Evolutionary conservation across 805 yeast species (phyloP).

Genomic region (Vanderwaltozyma tropicalis): DNA sequence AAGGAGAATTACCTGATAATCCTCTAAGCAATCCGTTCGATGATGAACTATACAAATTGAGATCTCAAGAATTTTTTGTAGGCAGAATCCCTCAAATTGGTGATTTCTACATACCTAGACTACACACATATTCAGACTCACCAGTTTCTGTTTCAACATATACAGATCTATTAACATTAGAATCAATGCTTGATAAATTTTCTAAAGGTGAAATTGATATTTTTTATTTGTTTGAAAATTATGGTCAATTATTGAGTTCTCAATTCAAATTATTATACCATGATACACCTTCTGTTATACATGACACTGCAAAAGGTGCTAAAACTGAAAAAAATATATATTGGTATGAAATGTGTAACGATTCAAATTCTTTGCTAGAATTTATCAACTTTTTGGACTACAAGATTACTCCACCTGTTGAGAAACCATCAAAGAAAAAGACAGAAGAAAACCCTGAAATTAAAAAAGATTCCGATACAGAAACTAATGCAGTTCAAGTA

Average conservation of each 20-base stretch:
- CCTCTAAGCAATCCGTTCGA: conserved; percentile 18
- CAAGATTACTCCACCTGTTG: conserved; percentile 5
- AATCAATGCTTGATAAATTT: conserved; percentile 13
- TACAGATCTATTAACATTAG: conserved; percentile 13
- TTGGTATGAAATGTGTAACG: conserved; percentile 25
- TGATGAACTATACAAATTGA: conserved; percentile 16
- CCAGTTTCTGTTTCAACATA: conserved; percentile 12
- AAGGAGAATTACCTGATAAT: conserved; percentile 15
- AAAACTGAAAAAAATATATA: conserved; percentile 8
- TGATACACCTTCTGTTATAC: conserved; percentile 16
- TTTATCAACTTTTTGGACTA: conserved; percentile 17
- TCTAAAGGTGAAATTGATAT: conserved; percentile 18
- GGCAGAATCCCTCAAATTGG: conserved; percentile 22
- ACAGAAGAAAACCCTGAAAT: neutral
- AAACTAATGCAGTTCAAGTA: neutral
- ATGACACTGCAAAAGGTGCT: conserved; percentile 10
- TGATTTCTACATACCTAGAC: conserved; percentile 21
- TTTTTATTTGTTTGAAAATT: conserved; percentile 13
- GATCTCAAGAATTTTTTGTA: conserved; percentile 19
- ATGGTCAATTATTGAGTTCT: conserved; percentile 15
- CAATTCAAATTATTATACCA: conserved; percentile 22
- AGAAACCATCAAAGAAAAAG: conserved; percentile 1
- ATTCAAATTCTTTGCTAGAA: conserved; percentile 15
- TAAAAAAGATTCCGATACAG: neutral
- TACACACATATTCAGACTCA: conserved; percentile 12